A percentile compares a stretch with the other conserved stretches of the same genome.
Evolutionary conservation across 2,329 filamentous ascomycete species (phyloP).

Genomic region (Fusarium udum): DNA sequence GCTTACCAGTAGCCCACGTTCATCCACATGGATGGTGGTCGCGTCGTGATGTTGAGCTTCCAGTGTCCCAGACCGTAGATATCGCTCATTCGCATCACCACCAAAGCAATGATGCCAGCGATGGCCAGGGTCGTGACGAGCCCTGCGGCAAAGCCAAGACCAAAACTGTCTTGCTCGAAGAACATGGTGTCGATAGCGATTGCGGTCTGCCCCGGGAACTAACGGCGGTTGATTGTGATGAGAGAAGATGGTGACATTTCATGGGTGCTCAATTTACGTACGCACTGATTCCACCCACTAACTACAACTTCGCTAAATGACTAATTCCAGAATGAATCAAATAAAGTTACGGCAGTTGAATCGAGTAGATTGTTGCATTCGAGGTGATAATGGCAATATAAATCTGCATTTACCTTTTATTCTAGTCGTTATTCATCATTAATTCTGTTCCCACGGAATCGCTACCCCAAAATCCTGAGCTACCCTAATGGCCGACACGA

Average conservation of each 20-base stretch:
- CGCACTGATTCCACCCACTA: background rate
- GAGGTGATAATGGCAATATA: background rate
- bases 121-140: constrained; percentile 32
- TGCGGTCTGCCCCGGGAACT: background rate
- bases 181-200: constrained; percentile 4
- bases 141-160: constrained; percentile 44
- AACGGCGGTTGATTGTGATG: background rate
- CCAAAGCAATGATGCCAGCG: constrained; percentile 18
- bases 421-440: constrained; percentile 5
- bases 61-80: constrained; percentile 65
- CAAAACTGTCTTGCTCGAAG: constrained; percentile 33
- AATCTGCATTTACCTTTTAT: background rate
- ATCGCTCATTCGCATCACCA: constrained; percentile 42
- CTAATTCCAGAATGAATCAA: background rate
- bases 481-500: constrained; percentile 66
- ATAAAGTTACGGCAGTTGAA: background rate
- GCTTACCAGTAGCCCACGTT: constrained; percentile 69
- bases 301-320: constrained; percentile 1
- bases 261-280: background rate
- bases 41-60: constrained; percentile 60
- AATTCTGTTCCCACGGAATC: constrained; percentile 48
- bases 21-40: constrained; percentile 67
- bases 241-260: background rate
- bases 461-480: constrained; percentile 61
- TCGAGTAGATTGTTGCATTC: constrained; percentile 2